Conservation (phyloP, 176 grass and related monocot species). For the Cenchrus fungigraminus region DNA sequence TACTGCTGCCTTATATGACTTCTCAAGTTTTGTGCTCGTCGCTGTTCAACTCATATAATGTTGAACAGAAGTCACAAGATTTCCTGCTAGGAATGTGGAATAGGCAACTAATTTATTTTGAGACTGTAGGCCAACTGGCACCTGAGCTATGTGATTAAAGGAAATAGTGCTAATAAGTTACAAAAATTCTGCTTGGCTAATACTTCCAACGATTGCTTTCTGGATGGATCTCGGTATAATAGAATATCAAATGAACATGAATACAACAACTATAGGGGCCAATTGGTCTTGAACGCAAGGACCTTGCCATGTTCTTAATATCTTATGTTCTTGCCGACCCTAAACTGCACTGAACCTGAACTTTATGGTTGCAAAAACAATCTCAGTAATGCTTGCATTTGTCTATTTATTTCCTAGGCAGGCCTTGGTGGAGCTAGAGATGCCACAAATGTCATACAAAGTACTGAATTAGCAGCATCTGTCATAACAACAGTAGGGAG, state of each 20-base stretch:
- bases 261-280: not conserved
- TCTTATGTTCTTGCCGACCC: not conserved
- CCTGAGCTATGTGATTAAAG: not conserved
- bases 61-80: not conserved
- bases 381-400: conserved; percentile 8
- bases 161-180: not conserved
- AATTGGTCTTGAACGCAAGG: not conserved
- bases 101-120: not conserved
- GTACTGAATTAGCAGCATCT: conserved; percentile 72
- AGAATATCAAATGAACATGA: not conserved
- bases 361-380: not conserved
- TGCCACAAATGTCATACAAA: conserved; percentile 90
- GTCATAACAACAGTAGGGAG: conserved; percentile 86
- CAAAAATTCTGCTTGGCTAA: not conserved
- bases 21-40: conserved; percentile 4
- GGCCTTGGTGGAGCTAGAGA: conserved; percentile 97
- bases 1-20: not conserved
- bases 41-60: not conserved
- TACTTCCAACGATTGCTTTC: not conserved
- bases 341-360: not conserved
- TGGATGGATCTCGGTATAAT: not conserved
- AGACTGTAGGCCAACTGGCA: not conserved
- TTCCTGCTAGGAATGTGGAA: not conserved
- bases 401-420: conserved; percentile 59
- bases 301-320: not conserved